Percentiles rank a stretch among this genome's conserved stretches.
Evolutionary conservation across 768 basidiomycete species (phyloP).

Genomic region (Mycena filopes): DNA sequence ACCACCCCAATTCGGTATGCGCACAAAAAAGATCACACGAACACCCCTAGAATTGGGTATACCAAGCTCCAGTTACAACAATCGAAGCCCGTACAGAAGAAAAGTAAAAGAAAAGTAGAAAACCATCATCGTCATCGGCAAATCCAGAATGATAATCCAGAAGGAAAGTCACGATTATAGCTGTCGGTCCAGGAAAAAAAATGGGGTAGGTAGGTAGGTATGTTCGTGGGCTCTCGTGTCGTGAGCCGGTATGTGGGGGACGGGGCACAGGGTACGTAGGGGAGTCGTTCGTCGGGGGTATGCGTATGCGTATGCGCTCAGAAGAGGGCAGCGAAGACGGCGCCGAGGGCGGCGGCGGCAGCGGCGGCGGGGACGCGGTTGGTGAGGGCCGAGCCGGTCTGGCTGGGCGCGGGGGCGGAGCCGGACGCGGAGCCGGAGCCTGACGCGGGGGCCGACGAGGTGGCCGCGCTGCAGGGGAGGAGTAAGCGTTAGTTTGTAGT

Average conservation of each 20-base stretch:
- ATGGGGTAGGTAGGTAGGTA: neutral
- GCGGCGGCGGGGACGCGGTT: constrained; percentile 9
- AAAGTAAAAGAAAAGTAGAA: no score
- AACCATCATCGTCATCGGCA: no score
- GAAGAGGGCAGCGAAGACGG: constrained; percentile 17
- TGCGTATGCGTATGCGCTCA: neutral
- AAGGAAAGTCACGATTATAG: neutral
- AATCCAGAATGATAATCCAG: no score
- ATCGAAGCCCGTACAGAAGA: neutral
- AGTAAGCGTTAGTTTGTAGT: no score
- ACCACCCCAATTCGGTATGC: neutral
- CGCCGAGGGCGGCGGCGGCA: constrained; percentile 7
- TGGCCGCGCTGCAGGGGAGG: no score
- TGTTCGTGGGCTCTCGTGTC: constrained; percentile 10
- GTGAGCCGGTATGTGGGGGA: constrained; percentile 20
- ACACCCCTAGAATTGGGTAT: neutral
- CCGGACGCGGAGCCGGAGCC: neutral
- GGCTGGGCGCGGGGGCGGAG: neutral
- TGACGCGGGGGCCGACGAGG: no score
- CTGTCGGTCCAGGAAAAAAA: neutral
- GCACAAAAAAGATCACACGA: neutral
- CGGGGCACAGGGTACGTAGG: no score
- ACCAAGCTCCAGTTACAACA: neutral
- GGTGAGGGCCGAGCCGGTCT: neutral
- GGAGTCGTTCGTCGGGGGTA: no score